These are phyloP conservation scores for Fraxinus platypoda DNA, from an alignment of 305 asterid species.

Conservation along the genomic window DNA sequence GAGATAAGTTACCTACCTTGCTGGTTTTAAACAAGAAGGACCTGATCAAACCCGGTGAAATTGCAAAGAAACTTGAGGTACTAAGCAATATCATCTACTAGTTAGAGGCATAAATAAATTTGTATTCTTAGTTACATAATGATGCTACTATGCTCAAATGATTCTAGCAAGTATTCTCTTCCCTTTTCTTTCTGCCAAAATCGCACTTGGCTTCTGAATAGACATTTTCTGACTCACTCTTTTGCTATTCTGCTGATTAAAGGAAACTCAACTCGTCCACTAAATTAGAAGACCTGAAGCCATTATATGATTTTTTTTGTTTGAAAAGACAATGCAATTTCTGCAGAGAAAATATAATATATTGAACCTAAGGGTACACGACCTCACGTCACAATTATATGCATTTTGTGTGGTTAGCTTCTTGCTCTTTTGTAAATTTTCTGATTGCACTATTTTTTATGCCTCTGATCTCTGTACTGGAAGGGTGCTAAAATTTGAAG, in stretches of 20 bases:
- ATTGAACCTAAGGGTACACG: not conserved
- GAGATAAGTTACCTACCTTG: conserved; percentile 64
- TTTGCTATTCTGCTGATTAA: not conserved
- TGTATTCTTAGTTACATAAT: not conserved
- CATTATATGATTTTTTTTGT: not conserved
- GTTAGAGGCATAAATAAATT: not conserved
- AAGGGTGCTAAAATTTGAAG: conserved; percentile 6
- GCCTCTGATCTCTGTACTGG: not conserved
- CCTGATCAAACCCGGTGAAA: conserved; percentile 95
- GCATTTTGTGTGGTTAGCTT: not conserved
- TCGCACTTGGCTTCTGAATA: not conserved
- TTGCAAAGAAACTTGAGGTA: conserved; percentile 92
- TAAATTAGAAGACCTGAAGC: not conserved
- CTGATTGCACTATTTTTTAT: conserved; percentile 2
- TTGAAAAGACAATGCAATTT: not conserved
- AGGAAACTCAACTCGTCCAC: not conserved
- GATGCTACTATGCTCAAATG: not conserved
- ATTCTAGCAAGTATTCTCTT: not conserved
- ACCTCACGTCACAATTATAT: not conserved
- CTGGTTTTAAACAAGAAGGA: conserved; percentile 93
- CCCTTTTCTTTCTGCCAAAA: not conserved
- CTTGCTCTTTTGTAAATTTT: not conserved
- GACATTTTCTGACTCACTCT: not conserved
- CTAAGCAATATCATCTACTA: not conserved
- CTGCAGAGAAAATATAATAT: not conserved